Evolutionary conservation across 148 eudicot species (phyloP).

Genomic region (Drosera capensis): DNA sequence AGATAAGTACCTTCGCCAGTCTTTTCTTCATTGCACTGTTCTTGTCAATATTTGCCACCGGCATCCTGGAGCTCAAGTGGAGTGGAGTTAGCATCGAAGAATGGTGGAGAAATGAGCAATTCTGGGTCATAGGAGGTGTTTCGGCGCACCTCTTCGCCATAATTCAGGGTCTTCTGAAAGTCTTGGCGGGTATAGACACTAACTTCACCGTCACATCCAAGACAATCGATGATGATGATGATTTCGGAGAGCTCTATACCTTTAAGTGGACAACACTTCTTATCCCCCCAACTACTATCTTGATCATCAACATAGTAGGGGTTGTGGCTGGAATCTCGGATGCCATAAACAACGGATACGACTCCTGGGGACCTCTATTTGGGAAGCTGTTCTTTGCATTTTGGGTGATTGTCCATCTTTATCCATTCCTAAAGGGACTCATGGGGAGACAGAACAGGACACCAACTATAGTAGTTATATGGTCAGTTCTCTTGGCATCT

Average conservation of each 20-base stretch:
- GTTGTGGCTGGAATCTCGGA: slow-evolving; percentile 97
- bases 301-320: slow-evolving; percentile 85
- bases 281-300: slow-evolving; percentile 87
- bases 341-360: slow-evolving; percentile 85
- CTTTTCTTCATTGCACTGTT: slow-evolving; percentile 88
- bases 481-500: slow-evolving; percentile 89
- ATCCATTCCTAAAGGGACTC: slow-evolving; percentile 95
- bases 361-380: slow-evolving; percentile 94
- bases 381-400: slow-evolving; percentile 95
- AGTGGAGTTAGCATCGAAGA: slow-evolving; percentile 98
- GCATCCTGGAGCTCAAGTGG: slow-evolving; percentile 96
- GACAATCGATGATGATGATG: slow-evolving; percentile 74
- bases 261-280: slow-evolving; percentile 98
- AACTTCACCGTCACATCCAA: slow-evolving; percentile 93
- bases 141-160: slow-evolving; percentile 96
- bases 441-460: slow-evolving; percentile 97
- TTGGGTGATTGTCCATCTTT: slow-evolving; percentile 93
- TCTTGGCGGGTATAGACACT: slow-evolving; percentile 89
- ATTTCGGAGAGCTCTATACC: slow-evolving; percentile 66
- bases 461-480: slow-evolving; percentile 86
- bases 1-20: slow-evolving; percentile 97
- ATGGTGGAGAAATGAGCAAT: slow-evolving; percentile 99
- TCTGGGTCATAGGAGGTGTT: slow-evolving; percentile 95
- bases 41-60: slow-evolving; percentile 74
- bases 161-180: slow-evolving; percentile 75